These are phyloP conservation scores for Wickerhamomyces sydowiorum DNA, from an alignment of 805 yeast genomes.

Conservation along the genomic window DNA sequence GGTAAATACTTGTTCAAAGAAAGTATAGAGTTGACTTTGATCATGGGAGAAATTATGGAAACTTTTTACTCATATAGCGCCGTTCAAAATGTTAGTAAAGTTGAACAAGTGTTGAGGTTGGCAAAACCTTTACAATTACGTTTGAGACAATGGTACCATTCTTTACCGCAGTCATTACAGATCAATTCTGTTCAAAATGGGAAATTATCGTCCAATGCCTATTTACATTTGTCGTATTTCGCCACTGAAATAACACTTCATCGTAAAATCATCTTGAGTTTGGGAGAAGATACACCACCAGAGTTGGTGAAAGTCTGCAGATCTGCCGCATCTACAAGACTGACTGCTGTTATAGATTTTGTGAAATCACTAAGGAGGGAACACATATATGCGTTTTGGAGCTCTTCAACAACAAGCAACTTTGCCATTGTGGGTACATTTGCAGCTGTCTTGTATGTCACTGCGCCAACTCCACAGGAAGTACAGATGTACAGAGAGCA, in stretches of 20 bases:
- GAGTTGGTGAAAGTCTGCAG: constrained; percentile 67
- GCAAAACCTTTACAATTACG: constrained; percentile 81
- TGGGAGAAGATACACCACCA: constrained; percentile 38
- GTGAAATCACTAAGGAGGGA: constrained; percentile 71
- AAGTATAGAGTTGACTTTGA: constrained; percentile 59
- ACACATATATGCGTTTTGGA: constrained; percentile 88
- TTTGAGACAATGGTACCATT: constrained; percentile 72
- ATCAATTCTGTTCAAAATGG: constrained; percentile 57
- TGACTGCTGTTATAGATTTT: constrained; percentile 77
- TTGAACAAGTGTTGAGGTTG: constrained; percentile 61
- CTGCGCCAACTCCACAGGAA: constrained; percentile 59
- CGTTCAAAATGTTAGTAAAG: constrained; percentile 45
- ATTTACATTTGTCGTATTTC: constrained; percentile 78
- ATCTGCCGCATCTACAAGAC: constrained; percentile 77
- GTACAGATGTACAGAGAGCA: constrained; percentile 58
- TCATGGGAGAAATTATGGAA: constrained; percentile 66
- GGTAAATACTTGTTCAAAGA: constrained; percentile 68
- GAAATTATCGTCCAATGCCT: constrained; percentile 67
- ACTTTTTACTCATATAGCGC: constrained; percentile 70
- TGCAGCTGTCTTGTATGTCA: constrained; percentile 73
- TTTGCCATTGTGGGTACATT: constrained; percentile 82
- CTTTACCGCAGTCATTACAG: constrained; percentile 57
- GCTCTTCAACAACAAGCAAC: constrained; percentile 71
- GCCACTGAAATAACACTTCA: constrained; percentile 87
- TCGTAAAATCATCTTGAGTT: constrained; percentile 60